Evolutionary conservation across 805 yeast genomes (phyloP).

Genomic region (Lachancea kluyveri): DNA sequence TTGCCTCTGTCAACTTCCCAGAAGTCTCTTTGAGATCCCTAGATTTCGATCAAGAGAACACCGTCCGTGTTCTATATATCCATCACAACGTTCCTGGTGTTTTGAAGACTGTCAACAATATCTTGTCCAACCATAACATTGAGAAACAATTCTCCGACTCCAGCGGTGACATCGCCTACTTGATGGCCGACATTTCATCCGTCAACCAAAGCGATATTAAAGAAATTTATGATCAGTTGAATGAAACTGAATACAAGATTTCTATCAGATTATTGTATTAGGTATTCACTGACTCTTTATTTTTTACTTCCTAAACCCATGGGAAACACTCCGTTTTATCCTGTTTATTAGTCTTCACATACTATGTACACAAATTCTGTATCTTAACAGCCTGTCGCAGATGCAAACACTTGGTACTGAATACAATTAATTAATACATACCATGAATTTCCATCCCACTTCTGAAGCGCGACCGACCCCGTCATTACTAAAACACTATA

Average conservation of each 20-base stretch:
- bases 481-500: no score
- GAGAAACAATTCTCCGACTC: conserved; percentile 98
- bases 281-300: no score
- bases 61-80: conserved; percentile 90
- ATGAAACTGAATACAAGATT: conserved; percentile 84
- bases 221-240: conserved; percentile 75
- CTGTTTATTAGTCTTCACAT: no score
- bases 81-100: conserved; percentile 99
- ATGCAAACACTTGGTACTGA: no score
- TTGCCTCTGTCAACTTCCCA: conserved; percentile 98
- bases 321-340: no score
- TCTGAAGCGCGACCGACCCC: no score
- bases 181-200: conserved; percentile 94
- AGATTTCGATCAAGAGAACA: conserved; percentile 78
- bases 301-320: no score
- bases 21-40: conserved; percentile 88
- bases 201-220: conserved; percentile 80
- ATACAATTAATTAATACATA: no score
- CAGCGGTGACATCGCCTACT: conserved; percentile 89
- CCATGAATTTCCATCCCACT: no score
- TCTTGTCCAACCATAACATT: conserved; percentile 88
- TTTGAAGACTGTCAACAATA: conserved; percentile 92
- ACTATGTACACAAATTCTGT: no score
- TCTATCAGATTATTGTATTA: conserved; percentile 86
- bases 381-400: no score